A percentile compares a stretch with the other conserved stretches of the same genome.
Evolutionary conservation across 371 early-diverging fungal genomes (phyloP).

Genomic region (Mucor velutinosus): DNA sequence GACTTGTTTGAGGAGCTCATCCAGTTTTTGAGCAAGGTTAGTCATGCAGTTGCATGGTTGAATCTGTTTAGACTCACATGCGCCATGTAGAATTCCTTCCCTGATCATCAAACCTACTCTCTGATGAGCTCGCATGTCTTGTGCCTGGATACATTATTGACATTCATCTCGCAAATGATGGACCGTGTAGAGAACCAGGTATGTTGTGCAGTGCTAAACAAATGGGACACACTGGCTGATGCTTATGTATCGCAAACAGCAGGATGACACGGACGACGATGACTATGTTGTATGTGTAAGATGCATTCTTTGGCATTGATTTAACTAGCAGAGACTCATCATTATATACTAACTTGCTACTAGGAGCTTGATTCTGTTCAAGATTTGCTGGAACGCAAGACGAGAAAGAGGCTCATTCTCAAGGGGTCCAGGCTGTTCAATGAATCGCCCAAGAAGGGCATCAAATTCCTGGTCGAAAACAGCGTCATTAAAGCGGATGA

Average conservation of each 20-base stretch:
- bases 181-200: constrained; percentile 59
- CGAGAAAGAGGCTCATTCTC: constrained; percentile 72
- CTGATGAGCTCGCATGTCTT: constrained; percentile 63
- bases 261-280: constrained; percentile 2
- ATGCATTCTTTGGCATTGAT: not conserved
- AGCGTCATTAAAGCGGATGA: constrained; percentile 49
- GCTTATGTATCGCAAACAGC: not conserved
- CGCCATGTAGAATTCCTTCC: constrained; percentile 62
- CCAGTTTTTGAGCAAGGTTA: constrained; percentile 68
- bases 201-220: not conserved
- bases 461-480: constrained; percentile 65
- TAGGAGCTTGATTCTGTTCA: constrained; percentile 36
- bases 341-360: not conserved
- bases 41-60: not conserved
- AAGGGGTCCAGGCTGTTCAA: constrained; percentile 86
- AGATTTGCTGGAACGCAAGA: constrained; percentile 40
- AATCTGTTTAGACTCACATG: not conserved
- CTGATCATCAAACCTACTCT: constrained; percentile 72
- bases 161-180: constrained; percentile 79
- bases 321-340: not conserved
- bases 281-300: constrained; percentile 30
- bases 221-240: not conserved
- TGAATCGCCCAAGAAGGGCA: constrained; percentile 82
- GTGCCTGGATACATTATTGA: constrained; percentile 80
- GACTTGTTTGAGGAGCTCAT: constrained; percentile 89